These are phyloP conservation scores for Rhizopus delemar DNA, from an alignment of 371 early-diverging fungal genomes.

Conservation along the genomic window DNA sequence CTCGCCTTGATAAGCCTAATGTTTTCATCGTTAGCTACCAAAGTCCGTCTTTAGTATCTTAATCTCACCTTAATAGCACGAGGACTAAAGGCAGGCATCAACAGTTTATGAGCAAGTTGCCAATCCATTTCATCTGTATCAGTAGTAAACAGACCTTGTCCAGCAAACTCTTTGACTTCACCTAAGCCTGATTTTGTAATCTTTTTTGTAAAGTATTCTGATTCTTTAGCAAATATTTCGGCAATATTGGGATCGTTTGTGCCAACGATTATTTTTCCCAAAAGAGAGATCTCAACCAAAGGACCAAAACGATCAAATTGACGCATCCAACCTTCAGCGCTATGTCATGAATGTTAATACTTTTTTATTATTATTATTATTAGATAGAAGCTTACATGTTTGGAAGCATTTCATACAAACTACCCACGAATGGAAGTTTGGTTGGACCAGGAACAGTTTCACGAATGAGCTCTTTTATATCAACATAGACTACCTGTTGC, in stretches of 20 bases:
- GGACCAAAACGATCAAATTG: conserved; percentile 35
- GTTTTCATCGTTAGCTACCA: too few relatives aligned
- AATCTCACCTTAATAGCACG: conserved; percentile 34
- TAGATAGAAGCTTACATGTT: conserved; percentile 26
- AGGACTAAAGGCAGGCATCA: conserved; percentile 59
- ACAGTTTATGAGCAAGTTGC: conserved; percentile 54
- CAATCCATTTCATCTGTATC: conserved; percentile 50
- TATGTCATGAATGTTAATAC: conserved; percentile 3
- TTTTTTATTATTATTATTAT: too few relatives aligned
- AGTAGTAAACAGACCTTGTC: conserved; percentile 50
- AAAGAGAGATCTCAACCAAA: conserved; percentile 30
- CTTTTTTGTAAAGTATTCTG: conserved; percentile 47
- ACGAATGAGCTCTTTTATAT: conserved; percentile 24
- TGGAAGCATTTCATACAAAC: conserved; percentile 38
- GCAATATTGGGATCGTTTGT: conserved; percentile 44
- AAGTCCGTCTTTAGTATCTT: background rate
- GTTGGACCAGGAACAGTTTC: conserved; percentile 33
- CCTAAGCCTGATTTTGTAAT: conserved; percentile 21
- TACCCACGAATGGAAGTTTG: conserved; percentile 37
- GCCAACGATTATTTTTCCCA: conserved; percentile 23
- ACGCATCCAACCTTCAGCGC: conserved; percentile 29
- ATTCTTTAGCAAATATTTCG: conserved; percentile 37
- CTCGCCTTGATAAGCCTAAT: conserved; percentile 43
- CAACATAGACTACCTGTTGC: conserved; percentile 32
- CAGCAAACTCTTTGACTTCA: conserved; percentile 40